Percentiles rank a stretch among this genome's conserved stretches.
phyloP scores from a whole-genome alignment of 148 eudicot species.

The Cornus florida region DNA sequence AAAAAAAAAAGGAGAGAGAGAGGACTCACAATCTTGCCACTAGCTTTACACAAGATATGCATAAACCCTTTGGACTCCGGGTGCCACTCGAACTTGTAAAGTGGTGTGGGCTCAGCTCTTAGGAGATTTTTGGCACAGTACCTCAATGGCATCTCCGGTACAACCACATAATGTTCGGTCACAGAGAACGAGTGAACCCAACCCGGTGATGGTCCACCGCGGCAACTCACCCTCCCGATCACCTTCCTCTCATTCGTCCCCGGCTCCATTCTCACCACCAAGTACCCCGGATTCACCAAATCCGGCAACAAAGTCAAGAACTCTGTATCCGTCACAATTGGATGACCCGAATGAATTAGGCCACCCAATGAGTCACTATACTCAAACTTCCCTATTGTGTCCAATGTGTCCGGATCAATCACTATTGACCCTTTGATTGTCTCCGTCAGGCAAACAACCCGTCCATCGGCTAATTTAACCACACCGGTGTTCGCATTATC shows the following conservation, averaged over 20 bases:
- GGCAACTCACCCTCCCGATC: slow-evolving; percentile 74
- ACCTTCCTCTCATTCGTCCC: slow-evolving; percentile 79
- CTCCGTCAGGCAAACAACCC: slow-evolving; percentile 91
- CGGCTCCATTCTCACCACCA: slow-evolving; percentile 77
- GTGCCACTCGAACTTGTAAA: slow-evolving; percentile 91
- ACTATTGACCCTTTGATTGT: slow-evolving; percentile 88
- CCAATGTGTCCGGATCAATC: slow-evolving; percentile 74
- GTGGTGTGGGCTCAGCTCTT: slow-evolving; percentile 84
- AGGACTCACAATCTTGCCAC: slow-evolving; percentile 74
- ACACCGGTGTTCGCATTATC: slow-evolving; percentile 97
- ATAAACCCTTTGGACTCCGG: slow-evolving; percentile 84
- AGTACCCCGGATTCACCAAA: slow-evolving; percentile 74
- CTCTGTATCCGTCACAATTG: slow-evolving; percentile 76
- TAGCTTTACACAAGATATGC: slow-evolving; percentile 88
- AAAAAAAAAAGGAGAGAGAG: not conserved
- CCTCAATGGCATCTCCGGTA: slow-evolving; percentile 97
- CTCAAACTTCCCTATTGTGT: slow-evolving; percentile 76
- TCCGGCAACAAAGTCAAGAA: slow-evolving; percentile 79
- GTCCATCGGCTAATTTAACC: slow-evolving; percentile 72
- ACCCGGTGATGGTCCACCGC: slow-evolving; percentile 85
- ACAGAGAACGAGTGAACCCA: slow-evolving; percentile 99
- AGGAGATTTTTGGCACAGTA: slow-evolving; percentile 77
- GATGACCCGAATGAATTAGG: slow-evolving; percentile 93
- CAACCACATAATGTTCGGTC: slow-evolving; percentile 80
- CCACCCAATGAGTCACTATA: slow-evolving; percentile 68